phyloP scores from a whole-genome alignment of 2,329 filamentous ascomycete genomes.

The Hymenoscyphus repandus region DNA sequence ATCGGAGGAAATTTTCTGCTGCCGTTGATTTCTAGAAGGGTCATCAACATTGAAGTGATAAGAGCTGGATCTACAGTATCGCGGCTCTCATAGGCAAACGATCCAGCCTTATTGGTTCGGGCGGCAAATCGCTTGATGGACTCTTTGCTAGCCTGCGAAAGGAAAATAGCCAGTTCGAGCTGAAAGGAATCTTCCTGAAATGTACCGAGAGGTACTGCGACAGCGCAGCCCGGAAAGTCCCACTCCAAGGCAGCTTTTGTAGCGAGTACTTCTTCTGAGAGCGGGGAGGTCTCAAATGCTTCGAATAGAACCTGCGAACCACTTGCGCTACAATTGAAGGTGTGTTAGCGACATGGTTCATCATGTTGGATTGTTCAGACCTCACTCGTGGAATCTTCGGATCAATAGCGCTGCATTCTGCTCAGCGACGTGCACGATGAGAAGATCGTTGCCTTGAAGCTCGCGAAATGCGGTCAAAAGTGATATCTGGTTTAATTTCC shows the following conservation, averaged over 20 bases:
- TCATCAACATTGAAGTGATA: constrained; percentile 55
- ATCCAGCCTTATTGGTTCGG: constrained; percentile 45
- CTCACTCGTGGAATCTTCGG: constrained; percentile 31
- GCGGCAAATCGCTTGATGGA: constrained; percentile 47
- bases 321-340: constrained; percentile 15
- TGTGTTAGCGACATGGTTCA: constrained; percentile 11
- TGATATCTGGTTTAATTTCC: constrained; percentile 17
- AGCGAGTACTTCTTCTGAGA: constrained; percentile 45
- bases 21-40: constrained; percentile 53
- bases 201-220: constrained; percentile 37
- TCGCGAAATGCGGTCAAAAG: constrained; percentile 28
- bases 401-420: constrained; percentile 45
- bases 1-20: constrained; percentile 29
- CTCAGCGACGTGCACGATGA: constrained; percentile 40
- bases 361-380: constrained; percentile 15
- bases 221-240: constrained; percentile 53
- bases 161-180: constrained; percentile 42
- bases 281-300: constrained; percentile 53
- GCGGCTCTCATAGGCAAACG: constrained; percentile 45
- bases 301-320: constrained; percentile 44
- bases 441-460: constrained; percentile 26
- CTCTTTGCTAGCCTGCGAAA: constrained; percentile 52
- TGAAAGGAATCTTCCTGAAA: constrained; percentile 41
- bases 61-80: constrained; percentile 53
- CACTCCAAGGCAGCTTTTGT: constrained; percentile 48